Conservation (phyloP, 257 asterid genomes). For the Gentiana macrophylla region DNA sequence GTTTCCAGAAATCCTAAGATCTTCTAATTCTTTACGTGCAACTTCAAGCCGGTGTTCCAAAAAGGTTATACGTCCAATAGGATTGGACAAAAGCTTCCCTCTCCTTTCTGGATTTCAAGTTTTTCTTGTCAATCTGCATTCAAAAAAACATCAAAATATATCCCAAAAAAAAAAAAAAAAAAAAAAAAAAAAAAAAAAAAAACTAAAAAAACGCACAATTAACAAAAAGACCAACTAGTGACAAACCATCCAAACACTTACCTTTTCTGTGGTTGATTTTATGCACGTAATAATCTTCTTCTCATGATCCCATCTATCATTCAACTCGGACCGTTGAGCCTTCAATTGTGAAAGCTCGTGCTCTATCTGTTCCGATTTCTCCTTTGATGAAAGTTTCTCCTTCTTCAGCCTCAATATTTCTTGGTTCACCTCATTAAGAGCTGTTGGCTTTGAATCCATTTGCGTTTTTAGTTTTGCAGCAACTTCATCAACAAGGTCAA, state of each 20-base stretch:
- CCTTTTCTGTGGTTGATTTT: conserved; percentile 89
- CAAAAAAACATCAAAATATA: neutral
- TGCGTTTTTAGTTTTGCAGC: conserved; percentile 97
- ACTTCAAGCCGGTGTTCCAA: no score
- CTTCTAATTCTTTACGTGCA: no score
- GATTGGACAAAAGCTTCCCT: no score
- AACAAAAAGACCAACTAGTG: neutral
- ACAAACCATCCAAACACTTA: conserved; percentile 9
- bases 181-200: no score
- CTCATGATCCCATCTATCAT: conserved; percentile 91
- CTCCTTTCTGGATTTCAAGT: conserved; percentile 8
- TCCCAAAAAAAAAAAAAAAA: neutral
- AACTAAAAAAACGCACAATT: neutral
- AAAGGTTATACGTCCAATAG: no score
- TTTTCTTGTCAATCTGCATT: conserved; percentile 77
- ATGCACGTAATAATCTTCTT: conserved; percentile 72
- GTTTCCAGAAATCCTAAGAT: neutral
- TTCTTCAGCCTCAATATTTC: conserved; percentile 77
- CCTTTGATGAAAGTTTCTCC: conserved; percentile 90
- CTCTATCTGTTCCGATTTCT: conserved; percentile 75
- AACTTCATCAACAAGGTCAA: conserved; percentile 95
- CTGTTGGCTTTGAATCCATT: conserved; percentile 92
- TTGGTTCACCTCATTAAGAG: conserved; percentile 82
- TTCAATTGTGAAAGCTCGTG: conserved; percentile 65
- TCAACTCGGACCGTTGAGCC: conserved; percentile 70